Percentiles rank a stretch among this genome's conserved stretches.
phyloP scores from a whole-genome alignment of 2,329 filamentous ascomycete genomes.

The Metarhizium robertsii region DNA sequence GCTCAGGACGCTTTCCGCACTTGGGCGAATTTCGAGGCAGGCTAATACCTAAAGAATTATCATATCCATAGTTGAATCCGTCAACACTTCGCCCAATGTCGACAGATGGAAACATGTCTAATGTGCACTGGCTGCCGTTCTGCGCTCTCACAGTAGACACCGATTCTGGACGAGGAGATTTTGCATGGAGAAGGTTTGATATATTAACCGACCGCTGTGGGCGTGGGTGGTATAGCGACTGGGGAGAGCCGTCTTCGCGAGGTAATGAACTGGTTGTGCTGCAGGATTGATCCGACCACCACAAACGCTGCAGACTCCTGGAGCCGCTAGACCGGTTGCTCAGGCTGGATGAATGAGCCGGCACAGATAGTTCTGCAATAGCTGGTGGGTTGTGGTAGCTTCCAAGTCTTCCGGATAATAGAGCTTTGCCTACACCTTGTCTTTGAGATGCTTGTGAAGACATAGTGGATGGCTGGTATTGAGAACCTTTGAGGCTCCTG shows the following conservation, averaged over 20 bases:
- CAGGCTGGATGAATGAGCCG: constrained; percentile 3
- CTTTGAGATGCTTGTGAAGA: not conserved
- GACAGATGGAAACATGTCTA: not conserved
- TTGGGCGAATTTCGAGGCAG: not conserved
- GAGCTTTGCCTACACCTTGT: not conserved
- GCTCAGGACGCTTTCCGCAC: not conserved
- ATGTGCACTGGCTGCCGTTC: not conserved
- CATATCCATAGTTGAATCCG: not conserved
- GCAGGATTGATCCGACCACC: constrained; percentile 6
- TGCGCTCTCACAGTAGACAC: constrained; percentile 3
- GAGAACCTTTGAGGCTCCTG: constrained; percentile 1
- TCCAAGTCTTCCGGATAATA: not conserved
- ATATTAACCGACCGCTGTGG: constrained; percentile 9
- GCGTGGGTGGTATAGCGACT: constrained; percentile 14
- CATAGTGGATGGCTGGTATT: not conserved
- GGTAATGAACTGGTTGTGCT: constrained; percentile 7
- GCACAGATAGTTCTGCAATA: not conserved
- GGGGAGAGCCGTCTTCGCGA: not conserved
- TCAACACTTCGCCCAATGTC: not conserved
- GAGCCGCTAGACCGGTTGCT: constrained; percentile 5
- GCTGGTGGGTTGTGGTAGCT: not conserved
- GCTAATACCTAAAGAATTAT: not conserved
- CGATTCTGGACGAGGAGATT: not conserved
- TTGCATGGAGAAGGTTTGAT: constrained; percentile 3
- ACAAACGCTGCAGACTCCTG: not conserved